Conservation (phyloP, 2,329 filamentous ascomycete species). For the Fusarium sulawesiense region DNA sequence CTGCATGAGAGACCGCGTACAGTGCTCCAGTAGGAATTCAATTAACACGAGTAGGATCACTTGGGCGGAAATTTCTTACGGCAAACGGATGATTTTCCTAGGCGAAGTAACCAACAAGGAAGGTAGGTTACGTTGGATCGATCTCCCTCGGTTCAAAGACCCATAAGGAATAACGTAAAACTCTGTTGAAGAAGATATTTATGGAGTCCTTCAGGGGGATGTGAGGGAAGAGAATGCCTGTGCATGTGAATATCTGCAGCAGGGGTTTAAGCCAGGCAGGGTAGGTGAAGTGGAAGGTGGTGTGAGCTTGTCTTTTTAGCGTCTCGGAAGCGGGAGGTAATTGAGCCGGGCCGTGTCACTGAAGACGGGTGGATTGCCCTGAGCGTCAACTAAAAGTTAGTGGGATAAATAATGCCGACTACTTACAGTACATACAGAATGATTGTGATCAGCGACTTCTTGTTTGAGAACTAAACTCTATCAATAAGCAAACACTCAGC, state of each 20-base stretch:
- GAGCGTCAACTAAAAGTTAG: background rate
- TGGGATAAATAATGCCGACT: background rate
- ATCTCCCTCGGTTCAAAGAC: background rate
- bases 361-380: background rate
- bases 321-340: background rate
- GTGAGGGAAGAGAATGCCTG: background rate
- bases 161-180: background rate
- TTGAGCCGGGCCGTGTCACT: background rate
- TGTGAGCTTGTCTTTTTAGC: background rate
- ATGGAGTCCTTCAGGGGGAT: background rate
- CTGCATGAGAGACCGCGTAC: background rate
- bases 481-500: background rate
- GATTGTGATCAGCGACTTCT: background rate
- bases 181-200: background rate
- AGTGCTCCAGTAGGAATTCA: background rate
- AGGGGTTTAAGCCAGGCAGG: background rate
- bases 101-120: background rate
- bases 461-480: background rate
- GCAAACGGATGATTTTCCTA: background rate
- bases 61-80: background rate
- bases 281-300: background rate
- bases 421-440: background rate
- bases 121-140: conserved; percentile 1
- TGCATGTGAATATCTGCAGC: conserved; percentile 1
- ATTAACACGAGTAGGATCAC: background rate